A percentile compares a stretch with the other conserved stretches of the same genome.
Evolutionary conservation across 2,329 filamentous ascomycete species (phyloP).

Genomic region (Pseudogymnoascus sp.): DNA sequence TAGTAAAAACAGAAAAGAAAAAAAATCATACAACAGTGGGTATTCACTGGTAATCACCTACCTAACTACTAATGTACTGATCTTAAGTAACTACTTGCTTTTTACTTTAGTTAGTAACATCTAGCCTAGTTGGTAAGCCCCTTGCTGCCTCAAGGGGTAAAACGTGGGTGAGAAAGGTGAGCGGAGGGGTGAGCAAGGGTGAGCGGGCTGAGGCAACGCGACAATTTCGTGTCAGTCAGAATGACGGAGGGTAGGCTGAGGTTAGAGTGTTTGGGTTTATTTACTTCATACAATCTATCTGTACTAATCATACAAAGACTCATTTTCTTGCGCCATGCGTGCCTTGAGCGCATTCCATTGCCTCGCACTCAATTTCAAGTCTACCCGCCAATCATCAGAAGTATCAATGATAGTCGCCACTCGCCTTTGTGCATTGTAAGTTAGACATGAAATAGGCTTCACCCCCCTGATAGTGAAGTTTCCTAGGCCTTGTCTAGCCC

Average conservation of each 20-base stretch:
- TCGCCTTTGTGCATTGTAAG: background rate
- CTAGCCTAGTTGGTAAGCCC: background rate
- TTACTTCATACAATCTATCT: background rate
- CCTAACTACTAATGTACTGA: background rate
- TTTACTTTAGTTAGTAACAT: background rate
- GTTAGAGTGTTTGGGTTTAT: background rate
- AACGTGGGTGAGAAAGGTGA: too few species aligned
- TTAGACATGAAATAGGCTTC: background rate
- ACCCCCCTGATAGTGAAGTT: background rate
- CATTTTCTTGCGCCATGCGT: background rate
- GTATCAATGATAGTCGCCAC: background rate
- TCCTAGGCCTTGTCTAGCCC: background rate
- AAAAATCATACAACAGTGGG: conserved; percentile 13
- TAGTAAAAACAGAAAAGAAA: too few species aligned
- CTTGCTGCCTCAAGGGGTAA: too few species aligned
- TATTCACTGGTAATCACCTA: conserved; percentile 13
- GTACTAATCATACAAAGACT: background rate
- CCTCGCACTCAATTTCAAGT: background rate
- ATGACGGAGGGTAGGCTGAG: background rate
- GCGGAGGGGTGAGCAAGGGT: too few species aligned
- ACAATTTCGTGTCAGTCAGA: background rate
- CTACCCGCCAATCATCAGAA: background rate
- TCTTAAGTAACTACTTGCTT: background rate
- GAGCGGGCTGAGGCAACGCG: too few species aligned
- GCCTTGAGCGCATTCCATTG: background rate